Evolutionary conservation across 1,139 yeast genomes (phyloP), one percentile per base, ranked within the genome.

Genomic region (Kodamaea sp.): DNA sequence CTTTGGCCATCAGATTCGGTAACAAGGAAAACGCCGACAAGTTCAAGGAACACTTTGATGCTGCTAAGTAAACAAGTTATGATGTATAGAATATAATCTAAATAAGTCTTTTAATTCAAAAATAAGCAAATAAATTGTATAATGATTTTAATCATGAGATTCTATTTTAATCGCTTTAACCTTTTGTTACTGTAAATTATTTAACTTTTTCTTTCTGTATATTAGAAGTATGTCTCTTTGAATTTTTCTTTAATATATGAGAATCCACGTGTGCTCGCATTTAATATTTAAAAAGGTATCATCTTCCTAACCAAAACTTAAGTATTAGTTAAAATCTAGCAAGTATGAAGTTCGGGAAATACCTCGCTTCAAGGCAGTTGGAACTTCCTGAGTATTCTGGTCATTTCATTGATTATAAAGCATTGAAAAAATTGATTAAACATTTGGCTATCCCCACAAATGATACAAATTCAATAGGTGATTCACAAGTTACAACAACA

Each of bases 1-100:
- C 97, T 41, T 80, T 92, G 66, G 98, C 98, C 49, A 90, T 92
- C 55, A 84, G 98, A 68, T 92, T 92, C 58, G 97, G 96, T 57
- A 86, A 83, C 75, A 86, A 92, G 68, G 98, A 92, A 69, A 92
- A 89, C 58, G 98, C 98, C 55, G 96, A 90, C 58, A 79, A 84
- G 60, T 92, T 92, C 78, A 92, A 92, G 75, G 94, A 84, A 63
- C 82, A 82, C 65, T 92, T 92, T 56, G 95, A 84, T 65, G 75
- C 29, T 27, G 31, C 39, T 25, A 38, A 41, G 38, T 37, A 37
- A 24, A 28, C 20, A 3, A 15, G 20, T 15, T 15, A 15, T 15
- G 20, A 15, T 15, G 20, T 15, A 15, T 15, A 15, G 20, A 15
- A 15, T 15, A 15, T 15, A 15, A 15, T 15, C 20, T 15, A 15